A percentile compares a stretch with the other conserved stretches of the same genome.
Evolutionary conservation across 1,284 basidiomycete genomes (phyloP).

Genomic region (Sporisorium sorghi): DNA sequence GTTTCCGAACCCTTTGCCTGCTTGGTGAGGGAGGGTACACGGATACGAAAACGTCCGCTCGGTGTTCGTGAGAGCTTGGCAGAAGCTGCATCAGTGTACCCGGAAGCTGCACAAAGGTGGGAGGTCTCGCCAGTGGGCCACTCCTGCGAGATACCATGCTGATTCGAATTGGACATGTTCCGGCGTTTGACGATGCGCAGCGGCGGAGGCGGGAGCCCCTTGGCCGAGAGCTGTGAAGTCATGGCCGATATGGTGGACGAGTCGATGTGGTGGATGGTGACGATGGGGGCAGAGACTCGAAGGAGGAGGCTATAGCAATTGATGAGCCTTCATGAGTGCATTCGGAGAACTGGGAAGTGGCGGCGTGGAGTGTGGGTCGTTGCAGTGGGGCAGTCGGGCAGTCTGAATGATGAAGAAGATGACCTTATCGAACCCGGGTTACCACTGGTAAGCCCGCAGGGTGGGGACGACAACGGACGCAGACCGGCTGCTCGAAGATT

Average conservation of each 20-base stretch:
- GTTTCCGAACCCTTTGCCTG: constrained; percentile 8
- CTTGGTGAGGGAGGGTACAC: constrained; percentile 24
- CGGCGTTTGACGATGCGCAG: constrained; percentile 25
- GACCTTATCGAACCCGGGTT: too few species aligned
- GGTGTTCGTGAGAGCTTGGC: constrained; percentile 8
- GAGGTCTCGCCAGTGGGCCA: neutral
- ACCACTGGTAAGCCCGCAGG: neutral
- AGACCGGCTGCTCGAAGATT: constrained; percentile 8
- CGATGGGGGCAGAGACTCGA: neutral
- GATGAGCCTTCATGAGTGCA: constrained; percentile 2
- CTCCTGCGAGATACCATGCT: neutral
- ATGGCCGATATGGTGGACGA: constrained; percentile 3
- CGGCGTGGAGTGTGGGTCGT: neutral
- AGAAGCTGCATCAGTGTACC: neutral
- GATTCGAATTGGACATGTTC: neutral
- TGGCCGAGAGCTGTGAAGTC: constrained; percentile 14
- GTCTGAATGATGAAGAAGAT: too few species aligned
- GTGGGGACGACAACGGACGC: neutral
- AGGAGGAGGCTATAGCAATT: neutral
- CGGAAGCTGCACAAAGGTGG: constrained; percentile 2
- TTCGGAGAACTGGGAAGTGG: neutral
- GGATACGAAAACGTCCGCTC: constrained; percentile 36
- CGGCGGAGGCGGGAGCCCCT: constrained; percentile 37
- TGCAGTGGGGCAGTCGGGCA: too few species aligned
- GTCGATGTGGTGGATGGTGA: too few species aligned